Evolutionary conservation across 139 green algal genomes (phyloP), one percentile per base, ranked within the genome.

Genomic region (Chlorella ohadii): DNA sequence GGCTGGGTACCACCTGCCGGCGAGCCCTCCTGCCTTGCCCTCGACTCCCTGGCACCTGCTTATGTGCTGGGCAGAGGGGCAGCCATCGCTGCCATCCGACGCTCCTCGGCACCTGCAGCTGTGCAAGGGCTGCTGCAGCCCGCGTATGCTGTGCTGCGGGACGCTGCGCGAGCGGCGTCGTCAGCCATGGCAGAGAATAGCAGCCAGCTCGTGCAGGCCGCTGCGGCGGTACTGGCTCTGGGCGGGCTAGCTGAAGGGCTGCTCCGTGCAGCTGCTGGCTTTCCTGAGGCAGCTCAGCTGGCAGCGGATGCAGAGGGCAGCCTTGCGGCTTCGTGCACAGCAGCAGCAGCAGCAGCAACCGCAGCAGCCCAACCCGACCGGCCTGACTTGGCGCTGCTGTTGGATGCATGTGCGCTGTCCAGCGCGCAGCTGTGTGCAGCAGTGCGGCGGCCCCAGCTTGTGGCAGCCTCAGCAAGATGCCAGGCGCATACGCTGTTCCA

Each of bases 331-430:
- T 28, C 59, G 16, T 74, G 44, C n/a, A 47, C 51, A 61, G 55
- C 56, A 34, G 55, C 77, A n/a, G 51, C 22, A 31, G 22, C 33
- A 25, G 55, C 55, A 56, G 33, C 22, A 28, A 5, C 20, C 2
- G 47, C 36, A 23, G 39, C 72, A 61, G 31, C 44, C 13, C 23
- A 44, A 28, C 34, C 57, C 12, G 38, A 16, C n/a, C 22, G 36
- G 27, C 9, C 68, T 36, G 79, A 6, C 1, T 25, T 41, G 36
- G 34, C 59, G 0, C 70, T 85, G 23, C 56, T 79, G 34, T 15
- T 36, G 0, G 68, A 79, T 28, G 57, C 66, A 38, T 80, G 80
- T 38, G 39, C 80, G 38, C 80, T 85, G 56, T 68, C 80, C 22
- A 41, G 36, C 17, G 56, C 56, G 13, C 80, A 85, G 56, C 66